Evolutionary conservation across 2,329 filamentous ascomycete genomes (phyloP).

Genomic region (Paecilomyces variotii): DNA sequence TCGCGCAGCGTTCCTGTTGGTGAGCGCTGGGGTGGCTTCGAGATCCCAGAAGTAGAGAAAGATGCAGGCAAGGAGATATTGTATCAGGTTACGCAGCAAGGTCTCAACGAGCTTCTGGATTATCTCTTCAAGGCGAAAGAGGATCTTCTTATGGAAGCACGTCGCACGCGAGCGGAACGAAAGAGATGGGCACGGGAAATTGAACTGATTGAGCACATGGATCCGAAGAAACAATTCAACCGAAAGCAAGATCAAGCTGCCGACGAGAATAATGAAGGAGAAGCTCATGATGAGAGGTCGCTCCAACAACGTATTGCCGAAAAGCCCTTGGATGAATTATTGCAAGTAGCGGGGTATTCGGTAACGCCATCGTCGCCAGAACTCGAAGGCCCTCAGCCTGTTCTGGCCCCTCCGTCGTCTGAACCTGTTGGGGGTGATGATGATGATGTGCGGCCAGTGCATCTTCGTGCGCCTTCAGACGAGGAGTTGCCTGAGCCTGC

Average conservation of each 20-base stretch:
- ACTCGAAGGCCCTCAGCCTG: conserved; percentile 11
- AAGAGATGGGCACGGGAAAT: conserved; percentile 43
- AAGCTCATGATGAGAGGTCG: conserved; percentile 15
- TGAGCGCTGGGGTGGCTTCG: conserved; percentile 69
- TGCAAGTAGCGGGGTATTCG: conserved; percentile 35
- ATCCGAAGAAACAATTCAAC: conserved; percentile 17
- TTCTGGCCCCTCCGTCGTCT: conserved; percentile 16
- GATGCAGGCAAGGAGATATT: conserved; percentile 83
- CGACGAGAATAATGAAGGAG: conserved; percentile 19
- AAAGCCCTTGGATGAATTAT: conserved; percentile 35
- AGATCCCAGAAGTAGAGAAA: conserved; percentile 69
- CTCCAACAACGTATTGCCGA: conserved; percentile 24
- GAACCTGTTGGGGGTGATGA: conserved; percentile 13
- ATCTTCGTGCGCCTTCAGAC: conserved; percentile 6
- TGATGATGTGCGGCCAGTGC: conserved; percentile 15
- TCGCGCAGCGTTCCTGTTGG: conserved; percentile 58
- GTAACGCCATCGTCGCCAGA: conserved; percentile 17
- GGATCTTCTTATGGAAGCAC: conserved; percentile 62
- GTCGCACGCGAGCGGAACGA: conserved; percentile 55
- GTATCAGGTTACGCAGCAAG: conserved; percentile 85
- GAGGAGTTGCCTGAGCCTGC: neutral
- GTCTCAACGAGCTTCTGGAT: conserved; percentile 87
- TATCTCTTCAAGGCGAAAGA: conserved; percentile 76
- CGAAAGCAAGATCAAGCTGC: conserved; percentile 5
- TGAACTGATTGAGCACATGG: conserved; percentile 25